phyloP scores from a whole-genome alignment of 2,329 filamentous ascomycete genomes.

The Colletotrichum siamense region DNA sequence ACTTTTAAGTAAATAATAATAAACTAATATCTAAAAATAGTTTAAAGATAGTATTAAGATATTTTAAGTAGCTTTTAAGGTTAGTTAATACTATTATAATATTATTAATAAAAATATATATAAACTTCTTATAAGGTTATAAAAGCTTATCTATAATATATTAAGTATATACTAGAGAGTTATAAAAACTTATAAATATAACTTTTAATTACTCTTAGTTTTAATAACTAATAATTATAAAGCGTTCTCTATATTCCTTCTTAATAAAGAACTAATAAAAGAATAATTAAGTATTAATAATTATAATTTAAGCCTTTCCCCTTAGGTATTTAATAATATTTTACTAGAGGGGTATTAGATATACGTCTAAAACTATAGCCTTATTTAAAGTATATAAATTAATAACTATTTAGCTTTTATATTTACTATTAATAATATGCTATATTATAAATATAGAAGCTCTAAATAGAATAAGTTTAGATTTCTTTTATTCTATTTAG shows the following conservation, averaged over 20 bases:
- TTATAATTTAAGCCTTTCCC: background rate
- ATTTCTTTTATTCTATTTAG: background rate
- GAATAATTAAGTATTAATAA: background rate
- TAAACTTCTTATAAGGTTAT: too few species aligned
- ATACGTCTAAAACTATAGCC: background rate
- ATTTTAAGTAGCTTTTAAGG: background rate
- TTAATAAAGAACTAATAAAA: background rate
- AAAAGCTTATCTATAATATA: too few species aligned
- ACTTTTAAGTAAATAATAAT: too few species aligned
- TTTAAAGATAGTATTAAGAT: too few species aligned
- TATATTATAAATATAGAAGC: background rate
- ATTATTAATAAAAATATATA: background rate
- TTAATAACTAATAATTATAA: background rate
- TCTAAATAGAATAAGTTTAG: too few species aligned
- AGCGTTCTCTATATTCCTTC: too few species aligned
- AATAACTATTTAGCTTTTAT: background rate
- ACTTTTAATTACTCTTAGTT: too few species aligned
- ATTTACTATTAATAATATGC: background rate
- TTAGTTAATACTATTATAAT: background rate
- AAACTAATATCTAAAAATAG: too few species aligned
- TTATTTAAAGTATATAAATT: background rate
- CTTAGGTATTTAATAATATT: background rate
- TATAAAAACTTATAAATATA: too few species aligned
- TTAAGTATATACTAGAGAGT: too few species aligned
- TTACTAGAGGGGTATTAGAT: background rate